phyloP scores from a whole-genome alignment of 805 yeast species.

The Monosporozyma siamensis region DNA sequence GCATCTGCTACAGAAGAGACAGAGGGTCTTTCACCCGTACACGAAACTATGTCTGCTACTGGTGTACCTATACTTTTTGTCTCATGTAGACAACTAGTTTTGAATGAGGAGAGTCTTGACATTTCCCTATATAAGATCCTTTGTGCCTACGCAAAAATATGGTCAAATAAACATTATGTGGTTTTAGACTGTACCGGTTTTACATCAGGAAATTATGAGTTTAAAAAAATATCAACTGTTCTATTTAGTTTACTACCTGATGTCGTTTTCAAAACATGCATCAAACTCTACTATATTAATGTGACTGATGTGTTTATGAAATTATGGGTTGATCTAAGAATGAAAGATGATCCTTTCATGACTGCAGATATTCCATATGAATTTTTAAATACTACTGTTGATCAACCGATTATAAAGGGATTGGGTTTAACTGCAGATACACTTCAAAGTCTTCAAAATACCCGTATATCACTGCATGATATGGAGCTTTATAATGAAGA shows the following conservation, averaged over 20 bases:
- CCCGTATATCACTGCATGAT: conserved; percentile 41
- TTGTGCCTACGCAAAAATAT: conserved; percentile 57
- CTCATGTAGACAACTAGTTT: conserved; percentile 33
- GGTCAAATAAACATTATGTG: conserved; percentile 54
- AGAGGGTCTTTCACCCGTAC: conserved; percentile 33
- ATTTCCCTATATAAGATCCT: conserved; percentile 46
- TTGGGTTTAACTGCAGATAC: conserved; percentile 36
- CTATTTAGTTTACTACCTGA: conserved; percentile 42
- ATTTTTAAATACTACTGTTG: conserved; percentile 39
- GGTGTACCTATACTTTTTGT: conserved; percentile 60
- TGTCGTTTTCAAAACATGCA: conserved; percentile 42
- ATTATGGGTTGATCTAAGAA: conserved; percentile 10
- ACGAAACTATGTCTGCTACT: conserved; percentile 56
- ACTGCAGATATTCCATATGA: conserved; percentile 19
- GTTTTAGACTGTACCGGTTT: conserved; percentile 62
- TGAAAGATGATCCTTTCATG: conserved; percentile 8
- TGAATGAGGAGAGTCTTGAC: conserved; percentile 34
- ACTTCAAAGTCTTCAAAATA: conserved; percentile 34
- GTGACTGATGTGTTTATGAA: conserved; percentile 24
- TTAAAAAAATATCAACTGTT: conserved; percentile 16
- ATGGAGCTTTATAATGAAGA: conserved; percentile 41
- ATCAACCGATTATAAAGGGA: conserved; percentile 32
- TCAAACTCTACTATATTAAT: conserved; percentile 40
- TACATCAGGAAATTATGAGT: conserved; percentile 15
- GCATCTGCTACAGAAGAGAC: conserved; percentile 39